phyloP scores from a whole-genome alignment of 139 green algal species.

The Picochlorum sp. region DNA sequence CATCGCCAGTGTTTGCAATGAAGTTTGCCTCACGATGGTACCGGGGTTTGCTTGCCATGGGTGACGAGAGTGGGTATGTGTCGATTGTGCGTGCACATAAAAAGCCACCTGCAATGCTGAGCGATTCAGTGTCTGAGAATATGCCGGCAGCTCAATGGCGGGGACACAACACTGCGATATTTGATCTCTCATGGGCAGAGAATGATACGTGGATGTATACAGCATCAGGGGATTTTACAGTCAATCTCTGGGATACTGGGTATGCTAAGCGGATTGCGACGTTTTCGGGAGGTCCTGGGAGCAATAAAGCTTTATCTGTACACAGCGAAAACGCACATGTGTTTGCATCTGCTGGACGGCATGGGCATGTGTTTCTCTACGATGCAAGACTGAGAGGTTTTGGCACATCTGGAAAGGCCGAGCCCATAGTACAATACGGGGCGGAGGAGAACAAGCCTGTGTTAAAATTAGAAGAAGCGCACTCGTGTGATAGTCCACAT shows the following conservation, averaged over 20 bases:
- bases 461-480: too few relatives aligned
- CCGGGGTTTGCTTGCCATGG: slow-evolving; percentile 52
- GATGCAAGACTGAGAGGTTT: background rate
- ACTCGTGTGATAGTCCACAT: too few relatives aligned
- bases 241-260: slow-evolving; percentile 58
- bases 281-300: slow-evolving; percentile 55
- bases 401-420: background rate
- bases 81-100: slow-evolving; percentile 45
- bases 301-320: slow-evolving; percentile 54
- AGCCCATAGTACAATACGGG: background rate
- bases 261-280: slow-evolving; percentile 24
- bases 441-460: too few relatives aligned
- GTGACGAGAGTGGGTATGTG: slow-evolving; percentile 69
- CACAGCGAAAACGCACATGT: slow-evolving; percentile 28
- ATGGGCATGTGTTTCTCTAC: slow-evolving; percentile 8
- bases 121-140: slow-evolving; percentile 9
- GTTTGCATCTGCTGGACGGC: slow-evolving; percentile 44
- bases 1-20: slow-evolving; percentile 4
- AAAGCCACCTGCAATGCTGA: slow-evolving; percentile 20
- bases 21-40: slow-evolving; percentile 4
- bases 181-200: slow-evolving; percentile 67
- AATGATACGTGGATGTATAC: slow-evolving; percentile 57
- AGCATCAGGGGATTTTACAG: slow-evolving; percentile 56
- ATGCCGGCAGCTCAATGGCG: slow-evolving; percentile 49
- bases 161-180: slow-evolving; percentile 72